Base-by-base conservation (phyloP, 192 early-diverging fungal genomes). In the Coemansia sp. region DNA sequence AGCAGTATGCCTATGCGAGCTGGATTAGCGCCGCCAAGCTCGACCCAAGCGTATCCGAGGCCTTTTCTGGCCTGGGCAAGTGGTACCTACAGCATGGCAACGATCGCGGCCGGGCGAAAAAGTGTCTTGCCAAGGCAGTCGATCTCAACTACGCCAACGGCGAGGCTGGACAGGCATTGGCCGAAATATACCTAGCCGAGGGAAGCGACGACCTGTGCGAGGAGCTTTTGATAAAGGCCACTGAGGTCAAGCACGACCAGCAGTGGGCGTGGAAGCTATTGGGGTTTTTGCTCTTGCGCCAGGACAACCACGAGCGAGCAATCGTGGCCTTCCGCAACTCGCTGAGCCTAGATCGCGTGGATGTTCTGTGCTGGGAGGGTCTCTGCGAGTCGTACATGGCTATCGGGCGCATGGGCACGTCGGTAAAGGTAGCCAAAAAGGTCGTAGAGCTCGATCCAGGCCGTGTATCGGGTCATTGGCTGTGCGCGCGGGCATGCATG, bases 81-180 rank as follows among this genome's bases (percentile, higher is more conserved):
- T 95, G 92, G 69, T 97, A 94, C 73, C 79, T 76, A 12, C 59
- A 85, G 19, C 77, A 92, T 43, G 89, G 87, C n/a, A 62, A 82
- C 36, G 92, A 96, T 60, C 40, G 68, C 2, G 71, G 29, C 0
- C 89, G 94, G 7, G 94, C 96, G 7, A 77, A 83, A 38, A 91
- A 91, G 62, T 99, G 95, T 72, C 94, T 91, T 71, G 76, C 86
- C 58, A 91, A 93, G 65, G 93, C 94, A 2, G 83, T 93, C n/a
- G 68, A 84, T 0, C 72, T 94, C 51, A 89, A 94, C 65, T 74
- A 84, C 3, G 65, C 74, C 31, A 88, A 94, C 75, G 76, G 84
- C 27, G 86, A 89, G 12, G 91, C 94, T 4, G 93, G 86, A 1
- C 62, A 84, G 12, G 69, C 73, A 27, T 76, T 98, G 29, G 86